Evolutionary conservation across 129 eudicot species (phyloP).

Genomic region (Flaveria linearis): DNA sequence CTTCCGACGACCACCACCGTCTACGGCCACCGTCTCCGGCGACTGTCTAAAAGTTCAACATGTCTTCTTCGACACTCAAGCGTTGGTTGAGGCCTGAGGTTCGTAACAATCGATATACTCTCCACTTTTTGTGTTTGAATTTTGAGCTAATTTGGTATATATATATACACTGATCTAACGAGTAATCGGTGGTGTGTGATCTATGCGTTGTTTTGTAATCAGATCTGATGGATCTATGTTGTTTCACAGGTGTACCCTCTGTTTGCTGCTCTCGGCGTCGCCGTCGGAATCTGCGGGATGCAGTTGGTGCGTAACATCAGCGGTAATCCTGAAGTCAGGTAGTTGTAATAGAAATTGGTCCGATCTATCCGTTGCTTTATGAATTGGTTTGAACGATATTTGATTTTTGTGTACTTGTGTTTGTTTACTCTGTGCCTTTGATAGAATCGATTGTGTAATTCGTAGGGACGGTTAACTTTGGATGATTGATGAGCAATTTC

Average conservation of each 20-base stretch:
- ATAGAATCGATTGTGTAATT: not conserved
- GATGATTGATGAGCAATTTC: not conserved
- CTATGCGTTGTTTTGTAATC: not conserved
- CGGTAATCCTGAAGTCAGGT: conserved; percentile 96
- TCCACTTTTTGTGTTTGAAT: too few species aligned
- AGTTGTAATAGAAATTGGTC: too few species aligned
- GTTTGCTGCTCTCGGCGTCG: conserved; percentile 89
- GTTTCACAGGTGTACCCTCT: conserved; percentile 72
- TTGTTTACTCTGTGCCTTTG: not conserved
- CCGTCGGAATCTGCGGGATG: conserved; percentile 91
- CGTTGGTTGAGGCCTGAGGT: conserved; percentile 94
- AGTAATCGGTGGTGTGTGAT: conserved; percentile 10
- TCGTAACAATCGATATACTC: not conserved
- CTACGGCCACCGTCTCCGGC: too few species aligned
- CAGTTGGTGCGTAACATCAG: conserved; percentile 79
- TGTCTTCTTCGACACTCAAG: conserved; percentile 61
- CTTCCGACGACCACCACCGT: too few species aligned
- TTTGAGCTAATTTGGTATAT: not conserved
- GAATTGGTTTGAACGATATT: not conserved
- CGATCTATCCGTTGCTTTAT: not conserved
- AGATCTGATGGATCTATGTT: conserved; percentile 32
- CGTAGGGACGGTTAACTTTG: not conserved
- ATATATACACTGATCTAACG: not conserved
- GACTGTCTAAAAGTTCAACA: not conserved
- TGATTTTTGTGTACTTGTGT: not conserved